Percentiles rank a stretch among this genome's conserved stretches.
Conservation (phyloP, 176 grass and related monocot species). For the Aechmea fasciata region DNA sequence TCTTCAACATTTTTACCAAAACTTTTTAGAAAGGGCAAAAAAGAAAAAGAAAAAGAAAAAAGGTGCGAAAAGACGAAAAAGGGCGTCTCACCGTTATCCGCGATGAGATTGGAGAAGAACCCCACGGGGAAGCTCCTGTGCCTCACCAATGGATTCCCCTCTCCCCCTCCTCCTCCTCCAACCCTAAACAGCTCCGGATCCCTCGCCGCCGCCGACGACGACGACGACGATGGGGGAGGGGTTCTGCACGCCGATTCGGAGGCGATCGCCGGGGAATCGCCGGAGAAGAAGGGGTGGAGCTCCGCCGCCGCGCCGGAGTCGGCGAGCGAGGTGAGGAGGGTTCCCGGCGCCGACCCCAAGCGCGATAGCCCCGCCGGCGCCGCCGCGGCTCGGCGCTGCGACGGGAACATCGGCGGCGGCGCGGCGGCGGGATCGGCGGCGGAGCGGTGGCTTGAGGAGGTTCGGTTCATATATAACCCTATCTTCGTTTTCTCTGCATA, state of each 20-base stretch:
- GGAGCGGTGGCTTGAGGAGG: too few relatives aligned
- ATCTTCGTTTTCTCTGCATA: too few relatives aligned
- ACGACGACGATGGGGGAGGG: background rate
- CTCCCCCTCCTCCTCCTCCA: conserved; percentile 13
- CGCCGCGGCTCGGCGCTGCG: background rate
- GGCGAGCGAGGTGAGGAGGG: background rate
- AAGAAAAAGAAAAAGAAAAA: background rate
- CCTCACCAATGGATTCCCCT: conserved; percentile 39
- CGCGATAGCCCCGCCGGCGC: background rate
- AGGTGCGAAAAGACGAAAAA: background rate
- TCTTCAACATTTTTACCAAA: too few relatives aligned
- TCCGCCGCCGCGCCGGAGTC: background rate
- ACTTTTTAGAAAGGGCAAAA: background rate
- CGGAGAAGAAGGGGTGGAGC: background rate
- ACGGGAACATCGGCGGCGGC: too few relatives aligned
- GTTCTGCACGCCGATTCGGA: background rate
- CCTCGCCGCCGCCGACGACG: background rate
- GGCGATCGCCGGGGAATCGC: background rate
- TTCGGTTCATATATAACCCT: too few relatives aligned
- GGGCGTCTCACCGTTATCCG: conserved; percentile 39
- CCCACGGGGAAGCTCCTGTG: conserved; percentile 77
- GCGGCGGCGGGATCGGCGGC: too few relatives aligned
- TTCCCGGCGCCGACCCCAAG: background rate
- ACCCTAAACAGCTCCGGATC: background rate
- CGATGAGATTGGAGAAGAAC: conserved; percentile 72